Evolutionary conservation across 176 grass and related monocot genomes (phyloP).

Genomic region (Poa pratensis): DNA sequence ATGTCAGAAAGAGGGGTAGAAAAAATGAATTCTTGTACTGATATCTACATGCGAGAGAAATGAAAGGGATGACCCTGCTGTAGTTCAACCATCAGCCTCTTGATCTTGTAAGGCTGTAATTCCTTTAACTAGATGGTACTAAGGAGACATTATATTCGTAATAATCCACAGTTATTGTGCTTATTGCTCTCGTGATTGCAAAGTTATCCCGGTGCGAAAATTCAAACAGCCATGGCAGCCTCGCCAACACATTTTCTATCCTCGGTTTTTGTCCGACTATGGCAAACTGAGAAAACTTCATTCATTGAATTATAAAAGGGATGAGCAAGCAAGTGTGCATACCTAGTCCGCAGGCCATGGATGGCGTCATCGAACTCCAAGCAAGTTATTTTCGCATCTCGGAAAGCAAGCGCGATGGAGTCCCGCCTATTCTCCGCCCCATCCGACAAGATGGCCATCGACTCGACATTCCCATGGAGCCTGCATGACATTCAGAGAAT

Average conservation of each 20-base stretch:
- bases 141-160: not conserved
- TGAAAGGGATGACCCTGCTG: not conserved
- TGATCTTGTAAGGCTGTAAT: constrained; percentile 7
- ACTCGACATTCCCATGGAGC: constrained; percentile 85
- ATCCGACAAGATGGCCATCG: constrained; percentile 70
- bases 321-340: not conserved
- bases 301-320: not conserved
- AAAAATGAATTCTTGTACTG: not conserved
- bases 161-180: not conserved
- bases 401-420: constrained; percentile 63
- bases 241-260: not conserved
- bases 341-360: constrained; percentile 76
- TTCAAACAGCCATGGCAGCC: not conserved
- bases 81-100: constrained; percentile 1
- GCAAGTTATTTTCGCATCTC: constrained; percentile 81
- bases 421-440: constrained; percentile 73
- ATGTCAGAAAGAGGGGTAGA: not conserved
- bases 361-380: constrained; percentile 84
- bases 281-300: not conserved
- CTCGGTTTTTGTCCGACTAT: not conserved
- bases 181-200: not conserved
- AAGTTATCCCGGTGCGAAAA: not conserved
- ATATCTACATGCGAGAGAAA: constrained; percentile 4
- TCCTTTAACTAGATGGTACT: not conserved
- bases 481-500: constrained; percentile 46